These are phyloP conservation scores for Sodiomyces alkalinus DNA, from an alignment of 2,329 filamentous ascomycete species.

Conservation along the genomic window DNA sequence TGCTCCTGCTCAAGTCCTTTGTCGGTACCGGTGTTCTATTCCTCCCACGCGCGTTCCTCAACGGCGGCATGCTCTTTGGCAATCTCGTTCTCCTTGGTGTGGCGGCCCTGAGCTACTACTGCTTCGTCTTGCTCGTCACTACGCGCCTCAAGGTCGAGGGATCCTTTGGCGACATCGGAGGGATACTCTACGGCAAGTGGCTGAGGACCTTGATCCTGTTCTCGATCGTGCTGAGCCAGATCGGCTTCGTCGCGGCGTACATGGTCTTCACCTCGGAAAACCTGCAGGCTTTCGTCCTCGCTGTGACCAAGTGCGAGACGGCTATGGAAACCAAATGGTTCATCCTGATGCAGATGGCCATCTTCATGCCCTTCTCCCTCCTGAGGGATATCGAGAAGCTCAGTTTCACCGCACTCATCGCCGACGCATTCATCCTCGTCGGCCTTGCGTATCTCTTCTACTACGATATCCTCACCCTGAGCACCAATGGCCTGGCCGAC, in stretches of 20 bases:
- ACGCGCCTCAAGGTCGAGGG: constrained; percentile 74
- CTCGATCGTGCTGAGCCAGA: constrained; percentile 89
- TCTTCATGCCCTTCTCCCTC: constrained; percentile 87
- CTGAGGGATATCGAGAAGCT: constrained; percentile 96
- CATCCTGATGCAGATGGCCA: constrained; percentile 86
- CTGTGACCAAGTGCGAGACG: constrained; percentile 75
- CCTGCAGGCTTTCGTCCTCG: constrained; percentile 82
- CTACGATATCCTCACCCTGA: constrained; percentile 79
- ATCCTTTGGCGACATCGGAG: constrained; percentile 97
- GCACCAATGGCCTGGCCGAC: constrained; percentile 61
- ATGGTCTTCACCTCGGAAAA: constrained; percentile 97
- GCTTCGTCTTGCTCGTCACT: constrained; percentile 84
- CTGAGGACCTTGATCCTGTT: constrained; percentile 77
- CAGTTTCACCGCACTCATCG: constrained; percentile 83
- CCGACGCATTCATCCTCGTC: constrained; percentile 86
- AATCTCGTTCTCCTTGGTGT: constrained; percentile 80
- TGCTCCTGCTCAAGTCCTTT: constrained; percentile 91
- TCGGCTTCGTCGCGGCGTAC: constrained; percentile 89
- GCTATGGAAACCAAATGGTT: constrained; percentile 77
- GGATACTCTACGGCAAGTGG: constrained; percentile 77
- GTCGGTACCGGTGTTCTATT: constrained; percentile 94
- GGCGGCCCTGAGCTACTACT: constrained; percentile 84
- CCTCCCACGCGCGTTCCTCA: constrained; percentile 81
- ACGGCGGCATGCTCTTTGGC: constrained; percentile 94
- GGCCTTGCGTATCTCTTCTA: constrained; percentile 91